Conservation (phyloP, 2,329 filamentous ascomycete genomes). For the Aspergillus fumigatiaffinis region DNA sequence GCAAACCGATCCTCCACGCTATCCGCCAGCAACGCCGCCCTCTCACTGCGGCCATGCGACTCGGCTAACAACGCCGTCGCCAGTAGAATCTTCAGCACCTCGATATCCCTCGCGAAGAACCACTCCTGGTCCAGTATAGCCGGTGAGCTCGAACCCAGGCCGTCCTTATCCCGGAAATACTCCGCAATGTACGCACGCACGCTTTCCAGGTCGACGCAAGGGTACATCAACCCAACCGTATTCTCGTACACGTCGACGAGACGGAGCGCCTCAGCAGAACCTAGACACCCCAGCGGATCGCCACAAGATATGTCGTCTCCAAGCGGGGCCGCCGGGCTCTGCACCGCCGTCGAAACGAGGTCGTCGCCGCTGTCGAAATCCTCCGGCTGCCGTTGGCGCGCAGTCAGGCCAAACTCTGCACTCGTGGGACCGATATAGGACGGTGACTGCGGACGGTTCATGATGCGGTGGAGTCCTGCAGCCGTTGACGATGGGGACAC, state of each 20-base stretch:
- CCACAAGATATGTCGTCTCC: slow-evolving; percentile 37
- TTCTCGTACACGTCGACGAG: slow-evolving; percentile 77
- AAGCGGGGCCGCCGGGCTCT: slow-evolving; percentile 20
- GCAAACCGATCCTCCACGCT: slow-evolving; percentile 35
- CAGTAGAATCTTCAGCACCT: slow-evolving; percentile 75
- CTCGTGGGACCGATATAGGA: slow-evolving; percentile 34
- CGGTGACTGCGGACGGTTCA: slow-evolving; percentile 31
- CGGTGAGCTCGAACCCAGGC: background rate
- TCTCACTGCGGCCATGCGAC: slow-evolving; percentile 69
- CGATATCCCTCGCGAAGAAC: slow-evolving; percentile 49
- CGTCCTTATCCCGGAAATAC: slow-evolving; percentile 15
- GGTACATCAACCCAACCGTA: slow-evolving; percentile 86
- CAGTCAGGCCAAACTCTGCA: slow-evolving; percentile 32
- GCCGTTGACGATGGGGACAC: slow-evolving; percentile 11
- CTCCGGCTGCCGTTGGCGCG: slow-evolving; percentile 7
- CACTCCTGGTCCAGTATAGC: slow-evolving; percentile 26
- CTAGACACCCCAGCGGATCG: slow-evolving; percentile 72
- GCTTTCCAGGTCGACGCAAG: slow-evolving; percentile 68
- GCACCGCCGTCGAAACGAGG: slow-evolving; percentile 14
- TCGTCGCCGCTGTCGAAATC: slow-evolving; percentile 17
- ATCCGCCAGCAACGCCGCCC: slow-evolving; percentile 29
- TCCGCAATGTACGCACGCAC: slow-evolving; percentile 50
- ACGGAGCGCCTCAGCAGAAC: slow-evolving; percentile 70
- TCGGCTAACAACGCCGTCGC: slow-evolving; percentile 72
- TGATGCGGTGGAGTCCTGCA: slow-evolving; percentile 23